Conservation (phyloP, 2,329 filamentous ascomycete species). For the Trichoderma sp. region DNA sequence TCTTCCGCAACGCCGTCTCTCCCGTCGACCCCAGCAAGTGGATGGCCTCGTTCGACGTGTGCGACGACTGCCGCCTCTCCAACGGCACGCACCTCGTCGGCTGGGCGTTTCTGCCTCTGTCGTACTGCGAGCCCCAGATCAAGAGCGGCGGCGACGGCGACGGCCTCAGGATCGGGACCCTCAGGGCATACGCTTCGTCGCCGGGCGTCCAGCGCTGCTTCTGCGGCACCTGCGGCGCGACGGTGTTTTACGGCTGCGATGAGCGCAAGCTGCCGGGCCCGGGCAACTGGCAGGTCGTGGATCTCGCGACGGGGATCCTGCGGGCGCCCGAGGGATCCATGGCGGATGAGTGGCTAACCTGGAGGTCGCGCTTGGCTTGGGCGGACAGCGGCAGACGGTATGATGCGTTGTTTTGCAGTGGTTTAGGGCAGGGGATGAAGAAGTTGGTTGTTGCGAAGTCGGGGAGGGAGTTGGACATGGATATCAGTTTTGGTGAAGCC, state of each 20-base stretch:
- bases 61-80: conserved; percentile 49
- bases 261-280: conserved; percentile 36
- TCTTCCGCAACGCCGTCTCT: conserved; percentile 42
- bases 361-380: conserved; percentile 46
- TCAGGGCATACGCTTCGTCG: conserved; percentile 48
- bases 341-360: conserved; percentile 51
- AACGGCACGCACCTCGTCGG: conserved; percentile 46
- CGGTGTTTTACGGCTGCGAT: conserved; percentile 43
- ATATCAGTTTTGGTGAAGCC: neutral
- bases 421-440: conserved; percentile 43
- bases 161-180: conserved; percentile 45
- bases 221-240: conserved; percentile 52
- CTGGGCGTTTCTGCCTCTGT: conserved; percentile 49
- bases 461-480: conserved; percentile 35
- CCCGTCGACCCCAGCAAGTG: conserved; percentile 47
- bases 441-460: conserved; percentile 44
- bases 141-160: conserved; percentile 33
- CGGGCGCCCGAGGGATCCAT: conserved; percentile 48
- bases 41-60: conserved; percentile 47
- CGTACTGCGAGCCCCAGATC: conserved; percentile 43
- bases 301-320: conserved; percentile 49
- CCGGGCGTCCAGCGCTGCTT: conserved; percentile 47
- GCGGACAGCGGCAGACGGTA: conserved; percentile 42
- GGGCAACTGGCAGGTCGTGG: conserved; percentile 42
- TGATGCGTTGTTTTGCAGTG: conserved; percentile 43